Evolutionary conservation across 371 early-diverging fungal species (phyloP).

Genomic region (Mortierella sp.): DNA sequence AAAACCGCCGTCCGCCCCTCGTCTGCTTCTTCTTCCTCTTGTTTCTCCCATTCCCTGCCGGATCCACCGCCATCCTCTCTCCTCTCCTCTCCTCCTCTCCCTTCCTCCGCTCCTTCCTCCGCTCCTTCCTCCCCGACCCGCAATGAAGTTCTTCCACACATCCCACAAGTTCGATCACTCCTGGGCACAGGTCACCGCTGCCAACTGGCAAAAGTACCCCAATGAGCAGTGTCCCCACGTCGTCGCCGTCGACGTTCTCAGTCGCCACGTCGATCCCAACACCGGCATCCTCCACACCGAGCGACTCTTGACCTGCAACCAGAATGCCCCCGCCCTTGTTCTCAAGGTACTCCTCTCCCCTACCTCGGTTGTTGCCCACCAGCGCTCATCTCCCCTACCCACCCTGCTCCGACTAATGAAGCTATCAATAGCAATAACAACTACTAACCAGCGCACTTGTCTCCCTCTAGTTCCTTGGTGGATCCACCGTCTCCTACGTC

Average conservation of each 20-base stretch:
- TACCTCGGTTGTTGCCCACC: neutral
- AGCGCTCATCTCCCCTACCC: neutral
- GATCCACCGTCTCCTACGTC: conserved; percentile 78
- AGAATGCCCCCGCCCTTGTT: conserved; percentile 85
- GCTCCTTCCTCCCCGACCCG: neutral
- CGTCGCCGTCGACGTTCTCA: conserved; percentile 88
- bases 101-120: neutral
- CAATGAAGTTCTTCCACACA: conserved; percentile 84
- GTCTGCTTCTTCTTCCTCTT: neutral
- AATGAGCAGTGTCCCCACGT: conserved; percentile 94
- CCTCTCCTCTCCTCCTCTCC: neutral
- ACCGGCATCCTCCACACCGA: conserved; percentile 90
- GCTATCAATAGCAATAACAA: neutral
- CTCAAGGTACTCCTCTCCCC: conserved; percentile 57
- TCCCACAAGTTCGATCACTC: conserved; percentile 74
- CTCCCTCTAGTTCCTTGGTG: conserved; percentile 68
- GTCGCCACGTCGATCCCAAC: conserved; percentile 80
- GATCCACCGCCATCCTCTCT: too few species aligned
- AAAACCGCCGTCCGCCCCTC: too few species aligned
- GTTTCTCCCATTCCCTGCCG: too few species aligned
- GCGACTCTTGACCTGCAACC: conserved; percentile 89
- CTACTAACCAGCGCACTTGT: neutral
- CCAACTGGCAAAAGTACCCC: conserved; percentile 97
- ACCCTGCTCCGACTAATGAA: neutral
- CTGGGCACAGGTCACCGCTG: conserved; percentile 90